Conservation (phyloP, 768 basidiomycete species). For the Pilatotrama ljubarskyi region DNA sequence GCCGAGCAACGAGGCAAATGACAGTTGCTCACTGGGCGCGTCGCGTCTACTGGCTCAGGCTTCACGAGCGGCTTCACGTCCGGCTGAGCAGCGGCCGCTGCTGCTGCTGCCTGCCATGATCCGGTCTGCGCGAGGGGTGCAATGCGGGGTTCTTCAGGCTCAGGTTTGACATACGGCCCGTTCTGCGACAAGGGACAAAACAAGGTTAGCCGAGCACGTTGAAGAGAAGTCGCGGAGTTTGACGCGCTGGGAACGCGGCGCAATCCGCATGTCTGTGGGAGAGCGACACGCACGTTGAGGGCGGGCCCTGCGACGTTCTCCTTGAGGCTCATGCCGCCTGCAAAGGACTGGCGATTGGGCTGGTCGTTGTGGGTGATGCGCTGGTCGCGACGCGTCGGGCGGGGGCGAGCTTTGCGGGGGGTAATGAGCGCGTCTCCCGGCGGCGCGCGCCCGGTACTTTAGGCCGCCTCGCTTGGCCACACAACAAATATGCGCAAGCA, state of each 20-base stretch:
- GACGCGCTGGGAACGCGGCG: slow-evolving; percentile 3
- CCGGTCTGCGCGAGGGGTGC: slow-evolving; percentile 11
- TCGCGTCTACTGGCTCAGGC: slow-evolving; percentile 33
- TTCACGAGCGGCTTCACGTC: slow-evolving; percentile 30
- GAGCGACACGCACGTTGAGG: neutral
- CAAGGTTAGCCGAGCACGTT: slow-evolving; percentile 9
- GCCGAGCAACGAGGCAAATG: too few relatives aligned
- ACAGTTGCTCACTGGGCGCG: too few relatives aligned
- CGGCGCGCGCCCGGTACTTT: slow-evolving; percentile 9
- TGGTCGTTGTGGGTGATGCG: neutral
- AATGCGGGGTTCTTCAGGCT: slow-evolving; percentile 31
- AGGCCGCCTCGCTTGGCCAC: slow-evolving; percentile 14
- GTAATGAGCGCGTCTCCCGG: slow-evolving; percentile 9
- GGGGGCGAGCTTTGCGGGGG: slow-evolving; percentile 7
- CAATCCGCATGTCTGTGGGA: neutral
- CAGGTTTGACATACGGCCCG: slow-evolving; percentile 32
- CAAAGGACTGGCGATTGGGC: neutral
- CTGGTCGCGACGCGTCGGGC: neutral
- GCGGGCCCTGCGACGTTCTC: slow-evolving; percentile 14
- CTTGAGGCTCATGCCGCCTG: slow-evolving; percentile 24
- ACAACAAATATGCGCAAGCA: slow-evolving; percentile 6
- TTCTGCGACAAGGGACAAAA: slow-evolving; percentile 9
- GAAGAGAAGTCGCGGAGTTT: slow-evolving; percentile 3
- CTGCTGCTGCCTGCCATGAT: slow-evolving; percentile 11
- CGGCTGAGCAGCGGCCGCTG: too few relatives aligned